Conservation (phyloP, 139 green algal species). For the Gonium pectorale region DNA sequence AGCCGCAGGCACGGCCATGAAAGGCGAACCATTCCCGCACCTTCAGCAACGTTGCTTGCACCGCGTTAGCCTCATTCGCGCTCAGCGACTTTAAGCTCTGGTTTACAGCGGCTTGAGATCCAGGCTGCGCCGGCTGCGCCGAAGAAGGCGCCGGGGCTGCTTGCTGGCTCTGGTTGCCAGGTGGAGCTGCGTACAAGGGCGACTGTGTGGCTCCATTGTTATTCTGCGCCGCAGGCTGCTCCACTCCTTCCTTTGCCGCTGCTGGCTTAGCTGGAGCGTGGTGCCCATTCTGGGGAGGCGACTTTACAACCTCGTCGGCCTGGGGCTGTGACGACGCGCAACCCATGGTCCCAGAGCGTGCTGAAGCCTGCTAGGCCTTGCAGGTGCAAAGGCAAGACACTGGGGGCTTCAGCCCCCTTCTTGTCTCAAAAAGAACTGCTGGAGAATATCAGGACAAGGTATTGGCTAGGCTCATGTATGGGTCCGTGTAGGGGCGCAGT, state of each 20-base stretch:
- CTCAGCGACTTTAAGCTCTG: constrained; percentile 47
- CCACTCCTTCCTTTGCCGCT: constrained; percentile 9
- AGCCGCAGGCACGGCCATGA: no score
- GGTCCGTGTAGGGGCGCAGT: no score
- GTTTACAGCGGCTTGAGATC: constrained; percentile 36
- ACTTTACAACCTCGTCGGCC: constrained; percentile 29
- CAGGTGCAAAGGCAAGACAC: neutral
- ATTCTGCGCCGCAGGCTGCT: constrained; percentile 15
- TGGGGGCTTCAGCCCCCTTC: neutral
- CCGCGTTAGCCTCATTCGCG: constrained; percentile 48
- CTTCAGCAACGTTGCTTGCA: constrained; percentile 61
- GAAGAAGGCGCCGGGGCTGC: neutral
- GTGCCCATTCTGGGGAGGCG: neutral
- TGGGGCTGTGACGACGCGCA: constrained; percentile 21
- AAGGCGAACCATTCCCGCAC: constrained; percentile 22
- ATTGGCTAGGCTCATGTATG: no score
- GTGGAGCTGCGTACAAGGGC: constrained; percentile 14
- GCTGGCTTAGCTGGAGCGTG: neutral
- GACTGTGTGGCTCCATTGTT: neutral
- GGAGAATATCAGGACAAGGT: no score
- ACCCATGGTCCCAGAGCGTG: neutral
- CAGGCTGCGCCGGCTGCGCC: neutral
- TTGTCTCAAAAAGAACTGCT: no score
- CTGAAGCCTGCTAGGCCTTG: neutral
- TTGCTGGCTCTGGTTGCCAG: neutral